Base-by-base conservation (phyloP, 306 rosid species). In the Senna siamea region DNA sequence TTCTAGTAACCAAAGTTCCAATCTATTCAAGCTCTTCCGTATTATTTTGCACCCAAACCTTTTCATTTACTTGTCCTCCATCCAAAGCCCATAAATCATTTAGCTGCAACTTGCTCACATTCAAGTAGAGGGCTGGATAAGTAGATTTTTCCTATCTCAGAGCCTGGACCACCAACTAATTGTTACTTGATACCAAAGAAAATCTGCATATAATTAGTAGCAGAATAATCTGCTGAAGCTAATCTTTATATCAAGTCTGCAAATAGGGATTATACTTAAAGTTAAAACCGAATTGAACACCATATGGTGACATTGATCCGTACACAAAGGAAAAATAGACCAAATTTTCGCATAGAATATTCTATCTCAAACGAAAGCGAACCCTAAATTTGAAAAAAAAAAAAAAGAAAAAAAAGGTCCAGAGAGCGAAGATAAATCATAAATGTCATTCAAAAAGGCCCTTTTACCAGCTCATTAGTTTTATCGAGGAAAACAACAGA, bases 171-270 rank as follows among this genome's bases (percentile, higher is more conserved):
- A 75, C 5, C 51, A 63, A 40, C 69, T 40, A 63, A 12, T 63
- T 19, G 63, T 56, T 69, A 11, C 61, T 53, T 7, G 32, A 68
- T 20, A 7, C 58, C 41, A 40, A 51, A 56, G 57, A 47, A 47
- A 76, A 41, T 63, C 10, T 72, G 6, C 66, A 26, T 5, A 52
- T 34, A 40, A 41, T 30, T 22, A 72, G 62, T 66, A 57, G 46
- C 35, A 71, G 23, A 69, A 63, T 22, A 44, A 51, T 41, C 28
- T 18, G 66, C 43, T 41, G 22, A 57, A 63, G 51, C 51, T 2
- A n/a, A 38, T 5, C 38, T 67, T 44, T 10, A 7, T 14, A 53
- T 23, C 10, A 13, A 50, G 28, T 26, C 40, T 0, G 54, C 4
- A 70, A 43, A 13, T 23, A 50, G 7, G 46, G n/a, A 47, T 15